Conservation (phyloP, 176 grass and related monocot species). For the Zea mays region DNA sequence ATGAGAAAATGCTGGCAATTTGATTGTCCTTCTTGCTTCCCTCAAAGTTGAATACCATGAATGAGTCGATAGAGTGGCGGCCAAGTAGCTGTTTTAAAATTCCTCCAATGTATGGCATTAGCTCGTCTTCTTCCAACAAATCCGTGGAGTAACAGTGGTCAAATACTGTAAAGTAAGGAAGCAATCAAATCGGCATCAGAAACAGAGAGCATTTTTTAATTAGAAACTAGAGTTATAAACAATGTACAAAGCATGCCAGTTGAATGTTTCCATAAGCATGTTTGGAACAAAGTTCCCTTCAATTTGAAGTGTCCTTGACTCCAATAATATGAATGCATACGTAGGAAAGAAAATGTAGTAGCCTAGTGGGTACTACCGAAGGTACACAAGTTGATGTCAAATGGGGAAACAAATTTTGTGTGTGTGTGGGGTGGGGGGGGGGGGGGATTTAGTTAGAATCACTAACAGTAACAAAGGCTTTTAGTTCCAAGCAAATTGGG, state of each 20-base stretch:
- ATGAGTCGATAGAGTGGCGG: constrained; percentile 69
- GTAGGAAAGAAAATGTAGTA: constrained; percentile 8
- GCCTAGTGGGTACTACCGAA: neutral
- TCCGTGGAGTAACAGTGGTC: constrained; percentile 79
- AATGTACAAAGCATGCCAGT: neutral
- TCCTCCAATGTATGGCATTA: constrained; percentile 61
- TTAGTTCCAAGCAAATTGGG: too few species aligned
- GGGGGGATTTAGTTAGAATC: neutral
- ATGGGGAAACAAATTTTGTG: neutral
- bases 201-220: neutral
- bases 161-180: constrained; percentile 63
- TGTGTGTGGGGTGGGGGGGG: too few species aligned
- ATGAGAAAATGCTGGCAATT: constrained; percentile 76
- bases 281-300: neutral
- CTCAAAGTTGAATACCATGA: constrained; percentile 90
- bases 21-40: constrained; percentile 62
- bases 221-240: neutral
- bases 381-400: neutral
- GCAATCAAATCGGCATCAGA: constrained; percentile 20
- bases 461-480: neutral
- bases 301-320: neutral
- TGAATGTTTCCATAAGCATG: constrained; percentile 12
- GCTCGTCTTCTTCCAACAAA: constrained; percentile 66
- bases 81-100: constrained; percentile 71
- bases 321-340: constrained; percentile 4